Percentiles rank a stretch among this genome's conserved stretches.
phyloP scores from a whole-genome alignment of 768 basidiomycete genomes.

The Phylloporus arenicola region DNA sequence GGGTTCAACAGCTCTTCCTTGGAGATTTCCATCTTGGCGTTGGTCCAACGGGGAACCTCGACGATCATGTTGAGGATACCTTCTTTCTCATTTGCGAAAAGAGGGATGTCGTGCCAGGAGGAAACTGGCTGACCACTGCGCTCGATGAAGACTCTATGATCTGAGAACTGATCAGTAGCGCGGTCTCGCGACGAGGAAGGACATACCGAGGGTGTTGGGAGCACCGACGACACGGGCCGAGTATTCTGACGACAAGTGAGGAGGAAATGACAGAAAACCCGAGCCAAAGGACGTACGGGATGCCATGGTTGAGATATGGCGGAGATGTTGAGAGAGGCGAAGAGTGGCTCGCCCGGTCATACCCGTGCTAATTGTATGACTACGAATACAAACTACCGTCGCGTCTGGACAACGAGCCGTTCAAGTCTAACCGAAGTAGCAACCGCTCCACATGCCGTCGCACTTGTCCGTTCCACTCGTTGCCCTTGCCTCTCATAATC shows the following conservation, averaged over 20 bases:
- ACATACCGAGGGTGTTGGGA: conserved; percentile 87
- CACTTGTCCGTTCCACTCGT: conserved; percentile 61
- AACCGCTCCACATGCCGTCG: conserved; percentile 79
- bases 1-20: conserved; percentile 99
- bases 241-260: conserved; percentile 45
- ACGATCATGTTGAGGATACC: conserved; percentile 99
- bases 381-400: conserved; percentile 8
- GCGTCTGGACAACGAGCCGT: conserved; percentile 63
- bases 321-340: conserved; percentile 61
- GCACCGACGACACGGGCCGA: conserved; percentile 77
- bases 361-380: background rate
- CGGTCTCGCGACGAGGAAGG: conserved; percentile 3
- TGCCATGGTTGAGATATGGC: conserved; percentile 55
- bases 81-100: conserved; percentile 93
- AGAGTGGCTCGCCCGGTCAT: conserved; percentile 3
- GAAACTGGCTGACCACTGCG: conserved; percentile 80
- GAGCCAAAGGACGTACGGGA: conserved; percentile 10
- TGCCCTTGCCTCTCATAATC: conserved; percentile 45
- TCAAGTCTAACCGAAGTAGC: conserved; percentile 79
- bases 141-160: conserved; percentile 94
- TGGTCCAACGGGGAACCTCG: conserved; percentile 98
- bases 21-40: conserved; percentile 99
- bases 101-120: conserved; percentile 94
- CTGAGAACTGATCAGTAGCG: conserved; percentile 42
- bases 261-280: background rate